Evolutionary conservation across 208 protist genomes (phyloP), one percentile per base, ranked within the genome.

Genomic region (Trypanosomatidae sp.): DNA sequence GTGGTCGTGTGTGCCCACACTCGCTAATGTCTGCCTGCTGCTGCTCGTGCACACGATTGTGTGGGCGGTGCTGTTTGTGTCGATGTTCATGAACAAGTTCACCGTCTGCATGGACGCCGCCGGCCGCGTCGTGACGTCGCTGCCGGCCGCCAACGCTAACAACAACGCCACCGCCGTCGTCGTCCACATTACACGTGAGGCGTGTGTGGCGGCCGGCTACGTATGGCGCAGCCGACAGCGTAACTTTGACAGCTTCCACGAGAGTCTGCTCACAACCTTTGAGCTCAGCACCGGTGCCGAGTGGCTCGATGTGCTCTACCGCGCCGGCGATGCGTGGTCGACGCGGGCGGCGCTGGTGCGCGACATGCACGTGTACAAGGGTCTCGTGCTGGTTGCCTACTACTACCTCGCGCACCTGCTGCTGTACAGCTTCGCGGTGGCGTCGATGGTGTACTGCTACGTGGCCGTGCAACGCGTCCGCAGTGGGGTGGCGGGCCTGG

Each of bases 31-130:
- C 21, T 72, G 81, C 45, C 53, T 95, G 15, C 48, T 94, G 22
- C 89, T 75, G 64, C 55, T 87, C 37, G 60, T 95, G 52, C 88
- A 96, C 64, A 94, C 91, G 60, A 64, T 94, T 48, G 71, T 96
- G 27, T 96, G 89, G 73, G 65, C 75, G 52, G 94, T 95, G 58
- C 49, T 96, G 27, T 91, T 89, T 33, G 68, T 91, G 26, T 86
- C 83, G 33, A 76, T 94, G 43, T 93, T 95, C 64, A 84, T 77
- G 55, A 86, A 83, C 48, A 67, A 79, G 54, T 82, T 89, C 51
- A 71, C 77, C 40, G 66, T 48, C 37, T 96, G 88, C 64, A 79
- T 30, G 27, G 62, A 76, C 59, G 15, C 40, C 15, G 38, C 33
- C n/a, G n/a, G n/a, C n/a, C n/a, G n/a, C n/a, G n/a, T n/a, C n/a